Conservation (phyloP, 768 basidiomycete species). For the Nevesoporus exiguus region DNA sequence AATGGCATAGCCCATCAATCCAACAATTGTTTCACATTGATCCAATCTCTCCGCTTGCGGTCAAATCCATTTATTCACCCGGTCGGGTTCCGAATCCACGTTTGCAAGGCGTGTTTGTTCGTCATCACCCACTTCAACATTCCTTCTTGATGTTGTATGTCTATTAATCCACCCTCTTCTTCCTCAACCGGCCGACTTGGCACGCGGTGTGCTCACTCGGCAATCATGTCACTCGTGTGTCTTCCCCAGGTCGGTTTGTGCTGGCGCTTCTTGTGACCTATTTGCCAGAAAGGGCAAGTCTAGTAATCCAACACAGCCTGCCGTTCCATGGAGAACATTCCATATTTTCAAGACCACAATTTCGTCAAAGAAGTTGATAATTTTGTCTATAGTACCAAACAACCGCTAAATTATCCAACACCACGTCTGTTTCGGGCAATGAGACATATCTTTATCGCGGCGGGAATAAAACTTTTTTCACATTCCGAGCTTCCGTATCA, state of each 20-base stretch:
- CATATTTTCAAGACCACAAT: conserved; percentile 2
- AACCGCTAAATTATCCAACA: conserved; percentile 1
- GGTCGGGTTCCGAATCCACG: conserved; percentile 13
- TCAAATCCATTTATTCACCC: background rate
- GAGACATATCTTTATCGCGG: conserved; percentile 7
- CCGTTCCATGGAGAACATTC: conserved; percentile 28
- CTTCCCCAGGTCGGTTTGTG: background rate
- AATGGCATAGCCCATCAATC: background rate
- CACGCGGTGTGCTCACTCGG: background rate
- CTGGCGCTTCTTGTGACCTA: background rate
- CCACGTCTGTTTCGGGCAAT: background rate
- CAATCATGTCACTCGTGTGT: background rate
- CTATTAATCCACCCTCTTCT: background rate
- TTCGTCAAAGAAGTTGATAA: conserved; percentile 10
- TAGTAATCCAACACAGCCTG: conserved; percentile 17
- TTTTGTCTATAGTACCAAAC: conserved; percentile 25
- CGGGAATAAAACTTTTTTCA: conserved; percentile 9
- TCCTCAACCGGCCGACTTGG: background rate
- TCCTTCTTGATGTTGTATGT: background rate
- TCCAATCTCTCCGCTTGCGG: conserved; percentile 1
- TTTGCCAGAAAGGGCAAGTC: conserved; percentile 16
- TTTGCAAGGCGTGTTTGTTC: conserved; percentile 9
- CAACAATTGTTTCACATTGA: background rate
- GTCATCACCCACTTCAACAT: background rate
- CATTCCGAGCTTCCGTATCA: background rate